phyloP scores from a whole-genome alignment of 2,329 filamentous ascomycete species.

The Aspergillus sp. region DNA sequence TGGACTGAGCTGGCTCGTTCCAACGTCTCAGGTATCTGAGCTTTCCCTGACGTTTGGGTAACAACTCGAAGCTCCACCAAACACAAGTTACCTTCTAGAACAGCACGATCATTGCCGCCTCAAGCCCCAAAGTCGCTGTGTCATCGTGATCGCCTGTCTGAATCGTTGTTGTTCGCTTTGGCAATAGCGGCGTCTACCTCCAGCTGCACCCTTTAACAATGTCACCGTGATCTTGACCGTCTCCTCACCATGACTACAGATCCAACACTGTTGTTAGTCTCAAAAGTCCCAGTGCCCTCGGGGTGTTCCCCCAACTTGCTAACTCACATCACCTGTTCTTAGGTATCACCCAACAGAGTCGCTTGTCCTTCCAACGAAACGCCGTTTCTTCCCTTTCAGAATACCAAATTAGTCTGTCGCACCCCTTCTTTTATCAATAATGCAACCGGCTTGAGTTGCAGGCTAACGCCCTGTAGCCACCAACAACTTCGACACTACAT shows the following conservation, averaged over 20 bases:
- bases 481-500: conserved; percentile 79
- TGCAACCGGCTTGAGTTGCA: conserved; percentile 2
- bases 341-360: conserved; percentile 70
- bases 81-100: conserved; percentile 15
- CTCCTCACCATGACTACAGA: conserved; percentile 48
- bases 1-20: conserved; percentile 7
- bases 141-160: conserved; percentile 17
- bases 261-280: conserved; percentile 42
- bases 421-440: conserved; percentile 3
- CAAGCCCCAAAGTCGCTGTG: conserved; percentile 8
- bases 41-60: conserved; percentile 8
- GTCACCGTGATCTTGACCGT: conserved; percentile 34
- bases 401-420: conserved; percentile 67
- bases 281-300: conserved; percentile 3
- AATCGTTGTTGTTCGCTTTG: conserved; percentile 16
- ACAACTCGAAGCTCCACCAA: conserved; percentile 9
- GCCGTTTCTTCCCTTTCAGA: conserved; percentile 69
- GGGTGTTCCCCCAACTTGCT: conserved; percentile 20
- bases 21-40: conserved; percentile 1
- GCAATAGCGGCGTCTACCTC: conserved; percentile 17
- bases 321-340: conserved; percentile 18
- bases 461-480: conserved; percentile 39
- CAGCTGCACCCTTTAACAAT: conserved; percentile 33
- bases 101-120: conserved; percentile 3
- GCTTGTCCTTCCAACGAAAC: conserved; percentile 63